Percentiles rank a stretch among this genome's conserved stretches.
Conservation (phyloP, 73 alveolate genomes). For the Durusdinium trenchii region DNA sequence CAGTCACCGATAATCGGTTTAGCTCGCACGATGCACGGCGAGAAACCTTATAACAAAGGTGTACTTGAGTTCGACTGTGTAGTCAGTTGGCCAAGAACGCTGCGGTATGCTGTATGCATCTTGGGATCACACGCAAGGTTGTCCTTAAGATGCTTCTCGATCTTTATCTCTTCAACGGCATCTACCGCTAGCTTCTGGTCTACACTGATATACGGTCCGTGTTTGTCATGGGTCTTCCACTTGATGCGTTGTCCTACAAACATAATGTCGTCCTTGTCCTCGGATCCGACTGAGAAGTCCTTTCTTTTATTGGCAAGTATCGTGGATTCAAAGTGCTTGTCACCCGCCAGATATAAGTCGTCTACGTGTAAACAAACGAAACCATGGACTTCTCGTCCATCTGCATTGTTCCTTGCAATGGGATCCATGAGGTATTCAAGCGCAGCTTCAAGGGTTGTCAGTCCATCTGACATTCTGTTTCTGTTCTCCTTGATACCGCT, state of each 20-base stretch:
- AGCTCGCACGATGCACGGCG: background rate
- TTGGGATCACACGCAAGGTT: background rate
- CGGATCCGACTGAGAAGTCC: slow-evolving; percentile 26
- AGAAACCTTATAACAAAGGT: background rate
- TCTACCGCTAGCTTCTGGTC: slow-evolving; percentile 24
- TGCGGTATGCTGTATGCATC: background rate
- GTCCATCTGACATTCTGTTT: too few species aligned
- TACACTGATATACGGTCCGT: background rate
- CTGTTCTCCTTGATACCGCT: background rate
- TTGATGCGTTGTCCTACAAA: slow-evolving; percentile 10
- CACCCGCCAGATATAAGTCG: slow-evolving; percentile 23
- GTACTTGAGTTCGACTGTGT: slow-evolving; percentile 6
- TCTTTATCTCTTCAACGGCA: background rate
- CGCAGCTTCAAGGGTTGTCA: background rate
- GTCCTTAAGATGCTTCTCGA: background rate
- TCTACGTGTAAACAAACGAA: background rate
- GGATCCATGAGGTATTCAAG: background rate
- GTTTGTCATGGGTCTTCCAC: slow-evolving; percentile 32
- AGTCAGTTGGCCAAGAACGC: slow-evolving; percentile 15
- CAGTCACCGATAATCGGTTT: slow-evolving; percentile 3
- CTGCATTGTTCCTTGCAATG: background rate
- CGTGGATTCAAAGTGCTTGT: background rate
- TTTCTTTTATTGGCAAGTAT: background rate
- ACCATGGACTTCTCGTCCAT: background rate
- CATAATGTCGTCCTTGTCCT: background rate